Conservation (phyloP, 2,329 filamentous ascomycete genomes). For the Hansfordia pulvinata region DNA sequence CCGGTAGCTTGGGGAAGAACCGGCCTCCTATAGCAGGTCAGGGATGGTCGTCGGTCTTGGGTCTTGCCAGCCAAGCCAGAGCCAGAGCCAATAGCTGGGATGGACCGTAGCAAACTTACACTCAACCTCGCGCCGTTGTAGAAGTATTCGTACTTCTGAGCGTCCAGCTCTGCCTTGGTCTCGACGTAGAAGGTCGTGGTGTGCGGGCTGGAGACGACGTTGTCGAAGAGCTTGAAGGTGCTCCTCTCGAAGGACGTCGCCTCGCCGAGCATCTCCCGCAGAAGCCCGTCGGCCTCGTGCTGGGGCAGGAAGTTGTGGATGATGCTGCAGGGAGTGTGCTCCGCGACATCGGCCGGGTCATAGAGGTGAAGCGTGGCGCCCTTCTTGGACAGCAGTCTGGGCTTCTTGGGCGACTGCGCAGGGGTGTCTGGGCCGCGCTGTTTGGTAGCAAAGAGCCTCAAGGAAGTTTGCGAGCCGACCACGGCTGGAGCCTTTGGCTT, state of each 20-base stretch:
- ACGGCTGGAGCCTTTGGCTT: conserved; percentile 16
- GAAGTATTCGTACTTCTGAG: conserved; percentile 66
- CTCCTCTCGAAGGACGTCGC: conserved; percentile 54
- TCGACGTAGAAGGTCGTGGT: conserved; percentile 76
- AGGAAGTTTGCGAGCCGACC: conserved; percentile 48
- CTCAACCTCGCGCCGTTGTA: conserved; percentile 72
- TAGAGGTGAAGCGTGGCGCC: conserved; percentile 78
- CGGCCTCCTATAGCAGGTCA: too few relatives aligned
- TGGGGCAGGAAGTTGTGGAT: conserved; percentile 78
- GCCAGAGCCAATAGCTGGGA: neutral
- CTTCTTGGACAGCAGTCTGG: conserved; percentile 50
- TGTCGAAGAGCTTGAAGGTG: conserved; percentile 79
- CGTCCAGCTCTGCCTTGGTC: conserved; percentile 50
- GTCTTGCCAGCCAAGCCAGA: too few relatives aligned
- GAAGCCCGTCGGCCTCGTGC: conserved; percentile 57
- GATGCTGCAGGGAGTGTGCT: conserved; percentile 79
- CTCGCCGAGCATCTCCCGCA: conserved; percentile 65
- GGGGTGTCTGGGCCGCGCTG: conserved; percentile 5
- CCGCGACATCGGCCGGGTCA: conserved; percentile 65
- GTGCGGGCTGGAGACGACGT: conserved; percentile 73
- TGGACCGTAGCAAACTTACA: conserved; percentile 20
- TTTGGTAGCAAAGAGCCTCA: conserved; percentile 34
- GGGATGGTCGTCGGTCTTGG: too few relatives aligned
- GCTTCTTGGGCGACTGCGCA: conserved; percentile 23
- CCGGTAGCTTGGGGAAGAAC: neutral